Evolutionary conservation across 2,329 filamentous ascomycete genomes (phyloP).

Genomic region (Colletotrichum trifolii): DNA sequence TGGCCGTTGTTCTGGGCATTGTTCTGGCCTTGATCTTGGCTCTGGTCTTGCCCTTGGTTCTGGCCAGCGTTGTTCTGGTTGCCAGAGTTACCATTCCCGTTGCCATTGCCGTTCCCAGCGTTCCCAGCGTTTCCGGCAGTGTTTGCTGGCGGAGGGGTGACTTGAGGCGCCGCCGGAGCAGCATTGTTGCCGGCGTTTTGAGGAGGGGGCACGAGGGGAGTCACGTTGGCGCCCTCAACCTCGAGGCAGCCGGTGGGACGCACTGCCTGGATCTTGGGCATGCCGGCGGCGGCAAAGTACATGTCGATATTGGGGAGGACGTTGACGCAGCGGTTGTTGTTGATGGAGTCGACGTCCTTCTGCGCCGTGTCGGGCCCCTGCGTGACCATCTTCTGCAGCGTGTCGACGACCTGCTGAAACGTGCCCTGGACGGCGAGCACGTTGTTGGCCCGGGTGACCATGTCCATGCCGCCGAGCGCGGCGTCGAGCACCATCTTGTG

Average conservation of each 20-base stretch:
- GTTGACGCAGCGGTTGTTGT: slow-evolving; percentile 40
- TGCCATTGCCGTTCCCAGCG: too few species aligned
- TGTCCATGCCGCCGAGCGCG: slow-evolving; percentile 29
- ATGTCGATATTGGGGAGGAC: slow-evolving; percentile 41
- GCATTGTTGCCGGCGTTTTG: slow-evolving; percentile 4
- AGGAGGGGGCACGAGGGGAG: slow-evolving; percentile 16
- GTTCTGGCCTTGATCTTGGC: slow-evolving; percentile 3
- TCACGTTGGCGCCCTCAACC: slow-evolving; percentile 28
- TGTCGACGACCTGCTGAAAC: slow-evolving; percentile 39
- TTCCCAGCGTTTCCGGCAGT: too few species aligned
- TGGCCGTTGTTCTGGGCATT: not conserved
- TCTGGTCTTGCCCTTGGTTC: not conserved
- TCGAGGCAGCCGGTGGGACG: slow-evolving; percentile 39
- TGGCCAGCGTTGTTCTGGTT: not conserved
- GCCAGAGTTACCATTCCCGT: too few species aligned
- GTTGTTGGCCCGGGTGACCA: slow-evolving; percentile 35
- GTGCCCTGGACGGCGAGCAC: slow-evolving; percentile 38
- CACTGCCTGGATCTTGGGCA: slow-evolving; percentile 27
- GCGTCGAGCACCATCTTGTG: slow-evolving; percentile 39
- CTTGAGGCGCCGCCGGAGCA: slow-evolving; percentile 19
- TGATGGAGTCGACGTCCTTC: slow-evolving; percentile 38
- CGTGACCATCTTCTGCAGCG: slow-evolving; percentile 38
- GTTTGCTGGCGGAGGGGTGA: not conserved
- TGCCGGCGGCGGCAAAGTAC: slow-evolving; percentile 39
- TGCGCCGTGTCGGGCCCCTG: slow-evolving; percentile 39